Evolutionary conservation across 306 rosid species (phyloP).

Genomic region (Nissolia schottii): DNA sequence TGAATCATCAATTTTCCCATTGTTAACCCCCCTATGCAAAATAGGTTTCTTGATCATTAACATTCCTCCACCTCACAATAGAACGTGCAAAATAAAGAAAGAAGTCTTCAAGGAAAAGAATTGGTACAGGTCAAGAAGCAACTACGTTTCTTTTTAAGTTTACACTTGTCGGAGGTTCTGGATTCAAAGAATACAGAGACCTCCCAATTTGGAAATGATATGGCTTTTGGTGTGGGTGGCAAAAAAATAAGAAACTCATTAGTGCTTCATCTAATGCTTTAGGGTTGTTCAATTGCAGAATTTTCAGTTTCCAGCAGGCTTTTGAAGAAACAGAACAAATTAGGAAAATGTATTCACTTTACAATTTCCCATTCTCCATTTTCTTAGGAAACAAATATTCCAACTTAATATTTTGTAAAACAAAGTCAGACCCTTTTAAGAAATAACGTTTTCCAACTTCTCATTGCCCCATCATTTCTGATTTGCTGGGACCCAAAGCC

Average conservation of each 20-base stretch:
- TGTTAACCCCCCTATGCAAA: background rate
- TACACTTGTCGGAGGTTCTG: background rate
- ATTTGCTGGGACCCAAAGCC: background rate
- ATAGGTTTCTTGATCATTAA: background rate
- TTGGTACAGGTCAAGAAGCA: background rate
- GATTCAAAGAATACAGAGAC: background rate
- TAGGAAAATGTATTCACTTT: background rate
- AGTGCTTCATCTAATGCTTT: background rate
- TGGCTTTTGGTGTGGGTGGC: background rate
- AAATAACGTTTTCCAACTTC: background rate
- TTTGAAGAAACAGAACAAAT: background rate
- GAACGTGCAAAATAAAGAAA: background rate
- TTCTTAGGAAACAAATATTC: background rate
- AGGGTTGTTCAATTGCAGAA: background rate
- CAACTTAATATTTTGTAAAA: background rate
- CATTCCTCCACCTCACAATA: background rate
- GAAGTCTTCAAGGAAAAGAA: background rate
- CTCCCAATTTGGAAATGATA: background rate
- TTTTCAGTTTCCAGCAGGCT: background rate
- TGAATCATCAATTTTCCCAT: background rate
- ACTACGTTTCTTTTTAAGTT: background rate
- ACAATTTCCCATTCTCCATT: background rate
- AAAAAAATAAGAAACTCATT: background rate
- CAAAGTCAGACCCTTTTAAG: background rate
- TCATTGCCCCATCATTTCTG: background rate